These are phyloP conservation scores for Wilcoxina mikolae DNA, from an alignment of 495 filamentous ascomycete genomes.

Conservation along the genomic window DNA sequence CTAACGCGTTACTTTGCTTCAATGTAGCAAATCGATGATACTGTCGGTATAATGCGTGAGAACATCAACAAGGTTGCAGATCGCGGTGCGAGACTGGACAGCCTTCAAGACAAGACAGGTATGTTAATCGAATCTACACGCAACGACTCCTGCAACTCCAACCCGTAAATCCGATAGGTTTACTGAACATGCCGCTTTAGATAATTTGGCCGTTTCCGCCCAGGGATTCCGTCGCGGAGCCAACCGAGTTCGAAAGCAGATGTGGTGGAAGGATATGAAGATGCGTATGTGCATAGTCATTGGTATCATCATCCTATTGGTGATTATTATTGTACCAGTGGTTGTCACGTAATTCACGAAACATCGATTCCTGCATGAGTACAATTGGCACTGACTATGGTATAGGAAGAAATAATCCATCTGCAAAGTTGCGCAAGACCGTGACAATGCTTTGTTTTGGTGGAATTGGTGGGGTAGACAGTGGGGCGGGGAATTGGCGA, in stretches of 20 bases:
- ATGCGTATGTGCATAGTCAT: conserved; percentile 92
- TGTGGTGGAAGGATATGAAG: conserved; percentile 98
- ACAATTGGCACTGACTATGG: neutral
- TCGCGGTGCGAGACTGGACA: conserved; percentile 79
- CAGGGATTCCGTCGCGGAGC: conserved; percentile 90
- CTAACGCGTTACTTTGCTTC: conserved; percentile 4
- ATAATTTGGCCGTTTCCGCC: conserved; percentile 76
- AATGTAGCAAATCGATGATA: conserved; percentile 85
- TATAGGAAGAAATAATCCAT: neutral
- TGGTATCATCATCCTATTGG: conserved; percentile 72
- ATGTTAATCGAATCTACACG: conserved; percentile 3
- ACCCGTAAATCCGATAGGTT: neutral
- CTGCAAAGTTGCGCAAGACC: neutral
- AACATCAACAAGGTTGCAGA: conserved; percentile 88
- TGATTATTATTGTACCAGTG: conserved; percentile 81
- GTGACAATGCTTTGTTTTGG: neutral
- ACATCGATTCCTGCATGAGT: neutral
- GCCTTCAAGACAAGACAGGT: conserved; percentile 79
- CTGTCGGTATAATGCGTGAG: conserved; percentile 80
- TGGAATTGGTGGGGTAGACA: neutral
- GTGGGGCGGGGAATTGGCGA: neutral
- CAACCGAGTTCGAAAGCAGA: conserved; percentile 87
- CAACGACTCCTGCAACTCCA: too few relatives aligned
- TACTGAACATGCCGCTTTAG: conserved; percentile 28
- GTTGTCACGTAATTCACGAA: conserved; percentile 39